phyloP scores from a whole-genome alignment of 768 basidiomycete genomes.

The Hygrophorus pudorinus region DNA sequence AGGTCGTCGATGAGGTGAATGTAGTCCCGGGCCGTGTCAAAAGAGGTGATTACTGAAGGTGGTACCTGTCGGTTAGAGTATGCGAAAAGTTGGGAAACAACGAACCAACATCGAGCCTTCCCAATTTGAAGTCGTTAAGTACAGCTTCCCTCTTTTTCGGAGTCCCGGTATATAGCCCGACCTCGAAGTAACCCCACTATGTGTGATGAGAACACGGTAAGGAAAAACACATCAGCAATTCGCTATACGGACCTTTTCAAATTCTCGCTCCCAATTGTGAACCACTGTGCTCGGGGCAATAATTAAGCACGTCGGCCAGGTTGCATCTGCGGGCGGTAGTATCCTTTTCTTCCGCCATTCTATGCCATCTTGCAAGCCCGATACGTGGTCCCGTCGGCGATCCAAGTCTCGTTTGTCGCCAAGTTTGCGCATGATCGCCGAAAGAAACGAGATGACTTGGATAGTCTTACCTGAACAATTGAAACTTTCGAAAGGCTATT shows the following conservation, averaged over 20 bases:
- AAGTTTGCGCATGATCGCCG: slow-evolving; percentile 83
- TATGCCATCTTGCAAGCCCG: slow-evolving; percentile 46
- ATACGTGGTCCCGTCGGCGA: slow-evolving; percentile 60
- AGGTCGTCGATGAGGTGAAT: slow-evolving; percentile 62
- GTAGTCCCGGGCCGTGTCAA: slow-evolving; percentile 63
- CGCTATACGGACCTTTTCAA: slow-evolving; percentile 48
- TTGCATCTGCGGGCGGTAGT: slow-evolving; percentile 56
- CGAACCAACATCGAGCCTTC: slow-evolving; percentile 78
- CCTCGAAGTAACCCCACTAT: slow-evolving; percentile 94
- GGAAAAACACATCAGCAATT: background rate
- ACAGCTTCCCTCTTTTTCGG: slow-evolving; percentile 44
- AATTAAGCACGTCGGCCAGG: slow-evolving; percentile 85
- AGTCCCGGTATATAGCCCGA: slow-evolving; percentile 55
- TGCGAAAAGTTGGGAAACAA: slow-evolving; percentile 5
- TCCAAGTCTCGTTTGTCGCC: slow-evolving; percentile 55
- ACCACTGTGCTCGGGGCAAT: slow-evolving; percentile 81
- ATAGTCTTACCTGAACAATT: slow-evolving; percentile 86
- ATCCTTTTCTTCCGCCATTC: slow-evolving; percentile 42
- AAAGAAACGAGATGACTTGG: slow-evolving; percentile 82
- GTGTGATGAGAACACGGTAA: background rate
- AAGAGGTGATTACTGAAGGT: slow-evolving; percentile 64
- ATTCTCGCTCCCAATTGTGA: slow-evolving; percentile 84
- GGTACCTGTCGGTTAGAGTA: slow-evolving; percentile 4
- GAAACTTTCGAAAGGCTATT: background rate
- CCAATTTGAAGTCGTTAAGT: slow-evolving; percentile 65